Percentiles rank a stretch among this genome's conserved stretches.
phyloP scores from a whole-genome alignment of 768 basidiomycete species.

The Termitomyces sp. region DNA sequence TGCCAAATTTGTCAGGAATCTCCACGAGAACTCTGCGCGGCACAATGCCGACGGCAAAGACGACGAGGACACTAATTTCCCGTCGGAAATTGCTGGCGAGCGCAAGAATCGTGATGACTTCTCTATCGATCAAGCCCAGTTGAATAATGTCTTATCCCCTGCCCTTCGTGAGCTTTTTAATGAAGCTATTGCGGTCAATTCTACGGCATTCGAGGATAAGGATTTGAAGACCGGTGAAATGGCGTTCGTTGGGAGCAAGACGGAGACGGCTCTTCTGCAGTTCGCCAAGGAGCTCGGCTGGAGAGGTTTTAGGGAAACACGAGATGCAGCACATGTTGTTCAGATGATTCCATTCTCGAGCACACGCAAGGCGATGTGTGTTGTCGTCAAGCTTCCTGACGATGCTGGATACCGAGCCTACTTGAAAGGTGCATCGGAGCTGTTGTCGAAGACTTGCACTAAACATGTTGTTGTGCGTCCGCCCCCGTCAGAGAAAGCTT shows the following conservation, averaged over 20 bases:
- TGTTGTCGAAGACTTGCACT: slow-evolving; percentile 73
- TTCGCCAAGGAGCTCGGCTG: slow-evolving; percentile 82
- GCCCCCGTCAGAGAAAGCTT: slow-evolving; percentile 18
- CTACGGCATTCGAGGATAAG: slow-evolving; percentile 88
- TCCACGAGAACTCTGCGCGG: slow-evolving; percentile 66
- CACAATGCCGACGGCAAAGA: slow-evolving; percentile 63
- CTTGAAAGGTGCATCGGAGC: slow-evolving; percentile 93
- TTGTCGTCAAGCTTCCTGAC: slow-evolving; percentile 59
- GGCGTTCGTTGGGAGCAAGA: slow-evolving; percentile 88
- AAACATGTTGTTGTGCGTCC: slow-evolving; percentile 65
- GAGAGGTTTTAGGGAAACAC: slow-evolving; percentile 61
- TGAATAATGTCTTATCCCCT: slow-evolving; percentile 60
- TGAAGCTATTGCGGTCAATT: slow-evolving; percentile 84
- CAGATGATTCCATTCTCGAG: slow-evolving; percentile 95
- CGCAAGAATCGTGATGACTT: slow-evolving; percentile 67
- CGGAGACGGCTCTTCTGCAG: slow-evolving; percentile 85
- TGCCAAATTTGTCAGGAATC: slow-evolving; percentile 83
- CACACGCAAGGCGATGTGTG: slow-evolving; percentile 92
- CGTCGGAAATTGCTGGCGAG: slow-evolving; percentile 17
- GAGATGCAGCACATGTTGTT: slow-evolving; percentile 56
- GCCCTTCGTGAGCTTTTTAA: slow-evolving; percentile 68
- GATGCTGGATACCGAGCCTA: slow-evolving; percentile 52
- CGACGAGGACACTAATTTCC: slow-evolving; percentile 24
- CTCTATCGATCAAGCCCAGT: slow-evolving; percentile 71
- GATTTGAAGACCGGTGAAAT: slow-evolving; percentile 53